Base-by-base conservation (phyloP, 2,329 filamentous ascomycete genomes). In the Penicillium sp. region DNA sequence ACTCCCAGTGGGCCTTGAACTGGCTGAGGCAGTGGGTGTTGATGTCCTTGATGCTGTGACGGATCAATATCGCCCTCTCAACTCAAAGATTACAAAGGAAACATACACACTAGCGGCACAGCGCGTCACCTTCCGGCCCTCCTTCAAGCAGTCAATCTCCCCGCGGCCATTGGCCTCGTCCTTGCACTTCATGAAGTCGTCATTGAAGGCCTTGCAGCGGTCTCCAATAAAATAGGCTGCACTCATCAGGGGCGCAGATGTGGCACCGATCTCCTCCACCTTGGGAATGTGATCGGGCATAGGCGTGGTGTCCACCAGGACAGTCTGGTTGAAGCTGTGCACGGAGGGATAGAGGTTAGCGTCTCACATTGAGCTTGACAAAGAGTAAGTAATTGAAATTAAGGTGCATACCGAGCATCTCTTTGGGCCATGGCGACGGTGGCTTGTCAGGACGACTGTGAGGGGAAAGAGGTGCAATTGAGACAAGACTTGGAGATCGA, bases 151-250 rank as follows among this genome's bases (percentile, higher is more conserved):
- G 66, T 96, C 90, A 61, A 95, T 77, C 82, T 99, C 94, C 75
- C 91, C 94, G 77, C 85, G 86, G 69, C 94, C 94, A 61, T 90
- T 88, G 69, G 91, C 87, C 79, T 97, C 91, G 66, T 85, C 90
- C 88, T 99, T 99, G 88, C 94, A 99, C 81, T 96, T 90, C 93
- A 99, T 99, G 80, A 89, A 99, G 79, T 99, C 94, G 82, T 99
- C 94, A 78, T 97, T 97, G 83, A 92, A 99, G 55, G 89, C 82
- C 75, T 85, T 88, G 87, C 94, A 99, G 72, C 93, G 88, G 65
- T 91, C 92, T 61, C 94, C 94, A 73, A 99, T 99, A 77, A 97
- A 99, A 84, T 90, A 99, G 50, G 91, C 87, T 31, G 94, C 94
- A 63, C 90, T 96, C 57, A 96, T 82, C 42, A 99, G 84, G 53